Base-by-base conservation (phyloP, 2,329 filamentous ascomycete genomes). In the Alternaria ethzedia region DNA sequence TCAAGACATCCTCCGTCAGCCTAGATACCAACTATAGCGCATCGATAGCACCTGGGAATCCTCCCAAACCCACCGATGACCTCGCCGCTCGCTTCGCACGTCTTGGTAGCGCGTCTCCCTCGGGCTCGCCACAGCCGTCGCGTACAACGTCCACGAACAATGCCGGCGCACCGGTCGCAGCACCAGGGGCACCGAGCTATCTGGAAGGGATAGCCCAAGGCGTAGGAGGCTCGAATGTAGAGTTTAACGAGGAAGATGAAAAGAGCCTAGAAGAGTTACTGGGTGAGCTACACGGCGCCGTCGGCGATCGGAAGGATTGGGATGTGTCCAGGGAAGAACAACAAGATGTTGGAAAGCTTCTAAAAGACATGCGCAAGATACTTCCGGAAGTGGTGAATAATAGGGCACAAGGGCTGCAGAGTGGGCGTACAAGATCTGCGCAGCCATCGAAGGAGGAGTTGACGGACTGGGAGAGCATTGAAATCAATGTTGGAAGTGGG, bases 261-360 rank as follows among this genome's bases (percentile, higher is more conserved):
- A 79, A 79, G 68, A 82, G 76, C 25, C 68, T 85, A n/a, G 83
- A 85, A 30, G 81, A 84, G 57, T 66, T 85, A 20, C 68, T 85
- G 7, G 76, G 74, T 15, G 82, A 85, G 63, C 68, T 85, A 5
- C 70, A 75, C 26, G 66, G 64, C 9, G 62, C 71, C 23, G 61
- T 74, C 7, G 71, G 71, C 9, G 68, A 70, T 8, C 67, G 74
- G 51, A 79, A 80, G 51, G 75, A 82, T 45, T 83, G 81, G 79
- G 78, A 79, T 55, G 61, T 84, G 7, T 71, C 75, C 21, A 73
- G 69, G 9, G 73, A 78, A 41, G 83, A 85, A 56, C 73, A 80
- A 54, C 76, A 76, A 54, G 77, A 83, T 68, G 77, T 85, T 10
- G 74, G 77, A 26, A 73, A 68, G 54, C 61, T 85, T 46, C 63